Evolutionary conservation across 2,329 filamentous ascomycete genomes (phyloP), one percentile per base, ranked within the genome.

Genomic region (Phoma sp.): DNA sequence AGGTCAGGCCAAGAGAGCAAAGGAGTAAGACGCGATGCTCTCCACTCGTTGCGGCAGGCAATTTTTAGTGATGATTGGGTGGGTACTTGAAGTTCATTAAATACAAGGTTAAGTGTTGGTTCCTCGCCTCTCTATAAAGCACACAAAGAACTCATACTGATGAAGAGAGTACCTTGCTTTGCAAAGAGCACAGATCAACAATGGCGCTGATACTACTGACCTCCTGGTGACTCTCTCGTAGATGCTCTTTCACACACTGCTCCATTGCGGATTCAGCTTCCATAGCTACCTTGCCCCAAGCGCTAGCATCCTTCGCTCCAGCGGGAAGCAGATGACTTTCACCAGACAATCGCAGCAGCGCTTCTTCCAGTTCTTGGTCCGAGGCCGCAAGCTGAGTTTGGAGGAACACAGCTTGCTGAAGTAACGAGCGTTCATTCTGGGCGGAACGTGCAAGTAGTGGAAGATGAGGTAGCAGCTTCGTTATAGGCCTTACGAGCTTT

Each of bases 301-400:
- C 59, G 5, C 43, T 52, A 1, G 68, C 60, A n/a, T 64, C 61
- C 33, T 67, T 67, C 3, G 64, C 60, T 1, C 68, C 69, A n/a
- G 68, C 71, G 9, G 71, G 66, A 4, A 76, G 57, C 9, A 77
- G 56, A 47, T 76, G 73, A 51, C 73, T 76, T 58, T 77, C 75
- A 15, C 67, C 73, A 0, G 74, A 71, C 1, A 77, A 62, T 5
- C 74, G 65, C 5, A 68, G 56, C 5, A 76, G 51, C 1, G 66
- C 61, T 18, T 71, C 66, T 11, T 60, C 55, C 1, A 66, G 61
- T 2, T 73, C 68, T 21, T 69, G 67, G 23, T 72, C 67, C 20
- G 67, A 67, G 5, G 61, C 43, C 23, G 61, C 57, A n/a, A 76
- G 57, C 42, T 71, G 72, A 6, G 56, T 54, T 32, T 74, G 64